Evolutionary conservation across 1,284 basidiomycete genomes (phyloP).

Genomic region (Naganishia liquefaciens): DNA sequence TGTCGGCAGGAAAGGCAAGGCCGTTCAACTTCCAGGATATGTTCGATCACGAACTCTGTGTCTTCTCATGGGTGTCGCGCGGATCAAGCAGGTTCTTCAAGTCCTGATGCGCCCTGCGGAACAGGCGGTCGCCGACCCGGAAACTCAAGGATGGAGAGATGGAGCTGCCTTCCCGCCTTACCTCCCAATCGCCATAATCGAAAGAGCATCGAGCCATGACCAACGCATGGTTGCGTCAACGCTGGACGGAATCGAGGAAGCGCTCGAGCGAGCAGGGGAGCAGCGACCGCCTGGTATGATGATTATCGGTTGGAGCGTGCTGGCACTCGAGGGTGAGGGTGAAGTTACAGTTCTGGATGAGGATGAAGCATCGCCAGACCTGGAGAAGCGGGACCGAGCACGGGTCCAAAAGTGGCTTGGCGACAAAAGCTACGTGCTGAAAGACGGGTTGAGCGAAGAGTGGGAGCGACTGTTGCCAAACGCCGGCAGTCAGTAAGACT

Average conservation of each 20-base stretch:
- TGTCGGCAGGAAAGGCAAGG: conserved; percentile 81
- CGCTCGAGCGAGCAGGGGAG: conserved; percentile 73
- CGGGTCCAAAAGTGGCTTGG: conserved; percentile 50
- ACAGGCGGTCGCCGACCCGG: conserved; percentile 27
- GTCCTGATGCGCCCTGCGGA: conserved; percentile 56
- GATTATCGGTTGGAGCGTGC: conserved; percentile 81
- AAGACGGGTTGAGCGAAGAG: conserved; percentile 46
- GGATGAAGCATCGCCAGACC: conserved; percentile 38
- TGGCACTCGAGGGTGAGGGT: conserved; percentile 59
- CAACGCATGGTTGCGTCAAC: conserved; percentile 84
- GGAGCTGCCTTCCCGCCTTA: conserved; percentile 71
- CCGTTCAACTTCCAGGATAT: conserved; percentile 84
- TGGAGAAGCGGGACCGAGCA: conserved; percentile 42
- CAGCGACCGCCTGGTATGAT: conserved; percentile 96
- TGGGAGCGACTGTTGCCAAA: conserved; percentile 42
- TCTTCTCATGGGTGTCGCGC: conserved; percentile 92
- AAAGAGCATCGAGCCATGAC: conserved; percentile 87
- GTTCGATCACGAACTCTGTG: conserved; percentile 76
- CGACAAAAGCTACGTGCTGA: conserved; percentile 40
- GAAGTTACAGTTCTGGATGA: conserved; percentile 57
- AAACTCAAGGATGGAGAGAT: conserved; percentile 42
- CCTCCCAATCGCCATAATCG: conserved; percentile 86
- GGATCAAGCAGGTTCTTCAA: conserved; percentile 70
- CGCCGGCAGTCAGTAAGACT: not conserved
- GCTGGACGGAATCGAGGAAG: conserved; percentile 68